Evolutionary conservation across 2,329 filamentous ascomycete genomes (phyloP).

Genomic region (Diplodia intermedia): DNA sequence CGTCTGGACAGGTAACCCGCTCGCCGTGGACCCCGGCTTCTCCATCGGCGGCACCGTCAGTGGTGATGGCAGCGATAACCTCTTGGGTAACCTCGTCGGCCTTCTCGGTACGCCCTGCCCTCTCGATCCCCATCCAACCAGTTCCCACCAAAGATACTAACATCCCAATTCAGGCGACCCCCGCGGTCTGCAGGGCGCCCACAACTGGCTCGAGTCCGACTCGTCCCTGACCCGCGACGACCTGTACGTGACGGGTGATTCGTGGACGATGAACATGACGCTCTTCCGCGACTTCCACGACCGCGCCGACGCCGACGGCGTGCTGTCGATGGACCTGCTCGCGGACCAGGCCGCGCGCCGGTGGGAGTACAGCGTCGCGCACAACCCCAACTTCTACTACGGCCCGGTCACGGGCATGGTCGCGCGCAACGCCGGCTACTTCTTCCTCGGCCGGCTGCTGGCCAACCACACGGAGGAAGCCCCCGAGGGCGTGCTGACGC

Average conservation of each 20-base stretch:
- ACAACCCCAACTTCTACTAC: constrained; percentile 62
- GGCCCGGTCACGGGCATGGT: constrained; percentile 60
- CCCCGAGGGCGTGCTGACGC: constrained; percentile 43
- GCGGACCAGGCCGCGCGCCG: constrained; percentile 42
- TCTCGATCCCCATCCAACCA: constrained; percentile 19
- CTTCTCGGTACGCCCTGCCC: constrained; percentile 48
- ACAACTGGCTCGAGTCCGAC: constrained; percentile 64
- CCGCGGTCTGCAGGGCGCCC: constrained; percentile 58
- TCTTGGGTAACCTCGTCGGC: constrained; percentile 48
- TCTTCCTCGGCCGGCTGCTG: constrained; percentile 42
- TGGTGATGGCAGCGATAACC: constrained; percentile 47
- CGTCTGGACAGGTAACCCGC: constrained; percentile 53
- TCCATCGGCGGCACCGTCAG: constrained; percentile 37
- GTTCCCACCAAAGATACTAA: constrained; percentile 22
- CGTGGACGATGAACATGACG: constrained; percentile 59
- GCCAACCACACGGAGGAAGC: constrained; percentile 46
- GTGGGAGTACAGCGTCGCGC: constrained; percentile 56
- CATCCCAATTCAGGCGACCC: constrained; percentile 46
- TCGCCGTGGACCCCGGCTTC: constrained; percentile 55
- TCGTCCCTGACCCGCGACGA: constrained; percentile 61
- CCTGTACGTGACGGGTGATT: constrained; percentile 60
- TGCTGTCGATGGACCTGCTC: constrained; percentile 42
- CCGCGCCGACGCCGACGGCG: constrained; percentile 36
- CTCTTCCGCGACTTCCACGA: constrained; percentile 58
- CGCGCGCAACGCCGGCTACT: constrained; percentile 55